Conservation (phyloP, 2,329 filamentous ascomycete genomes). For the Colletotrichum acutatum region DNA sequence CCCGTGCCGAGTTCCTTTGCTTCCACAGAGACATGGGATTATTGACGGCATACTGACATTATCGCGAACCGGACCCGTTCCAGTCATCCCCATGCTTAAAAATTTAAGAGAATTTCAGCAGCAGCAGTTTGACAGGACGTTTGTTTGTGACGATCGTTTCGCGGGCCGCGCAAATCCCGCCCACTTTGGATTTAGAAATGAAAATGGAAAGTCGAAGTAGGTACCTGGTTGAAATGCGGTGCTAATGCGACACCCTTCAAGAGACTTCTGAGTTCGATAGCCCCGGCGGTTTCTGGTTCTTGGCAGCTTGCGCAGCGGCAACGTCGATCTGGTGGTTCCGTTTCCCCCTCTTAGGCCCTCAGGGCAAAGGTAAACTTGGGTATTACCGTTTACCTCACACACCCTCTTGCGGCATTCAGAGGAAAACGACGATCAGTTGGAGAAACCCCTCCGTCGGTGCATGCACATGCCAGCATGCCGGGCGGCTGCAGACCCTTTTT, state of each 20-base stretch:
- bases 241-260: constrained; percentile 2
- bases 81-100: background rate
- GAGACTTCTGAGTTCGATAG: constrained; percentile 16
- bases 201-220: background rate
- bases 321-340: constrained; percentile 16
- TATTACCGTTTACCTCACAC: background rate
- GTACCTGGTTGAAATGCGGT: no score
- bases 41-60: constrained; percentile 15
- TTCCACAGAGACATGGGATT: background rate
- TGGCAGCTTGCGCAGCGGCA: constrained; percentile 21
- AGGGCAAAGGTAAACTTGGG: background rate
- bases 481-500: background rate
- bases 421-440: constrained; percentile 21
- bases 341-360: background rate
- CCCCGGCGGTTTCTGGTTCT: background rate
- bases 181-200: background rate
- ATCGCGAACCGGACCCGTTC: background rate
- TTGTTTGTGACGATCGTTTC: background rate
- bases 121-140: background rate
- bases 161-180: constrained; percentile 3
- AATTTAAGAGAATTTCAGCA: background rate
- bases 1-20: background rate
- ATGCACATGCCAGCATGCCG: background rate
- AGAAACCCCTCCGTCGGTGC: constrained; percentile 1
- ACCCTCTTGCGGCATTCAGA: background rate